Base-by-base conservation (phyloP, 140 eudicot species). In the Oenanthe javanica region DNA sequence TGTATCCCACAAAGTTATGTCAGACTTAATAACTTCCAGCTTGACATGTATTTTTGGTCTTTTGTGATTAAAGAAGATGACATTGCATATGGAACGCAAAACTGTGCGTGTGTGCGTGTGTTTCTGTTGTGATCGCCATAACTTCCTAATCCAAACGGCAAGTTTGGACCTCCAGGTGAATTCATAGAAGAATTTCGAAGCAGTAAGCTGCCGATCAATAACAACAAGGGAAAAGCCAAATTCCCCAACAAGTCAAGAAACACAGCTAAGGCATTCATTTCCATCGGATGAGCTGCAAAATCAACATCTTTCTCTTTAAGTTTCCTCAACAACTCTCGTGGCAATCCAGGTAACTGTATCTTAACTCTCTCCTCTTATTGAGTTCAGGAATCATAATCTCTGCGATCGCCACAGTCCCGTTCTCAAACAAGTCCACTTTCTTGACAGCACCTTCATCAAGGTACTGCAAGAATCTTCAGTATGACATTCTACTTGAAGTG, bases 281-380 rank as follows among this genome's bases (percentile, higher is more conserved):
- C 95, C 97, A 83, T 94, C 88, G 64, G 94, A 79, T 94, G 98
- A 50, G 98, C 96, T 12, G 97, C 98, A 86, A 94, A 94, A 78
- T 94, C 98, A 13, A 92, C 89, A 80, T 92, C 90, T 87, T 92
- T 92, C 73, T 94, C 98, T 78, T 96, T 84, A 50, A 92, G 86
- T 85, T 94, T 94, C 84, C 89, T 97, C 52, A 94, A 93, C 9
- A 94, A 93, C 84, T 94, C 98, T 81, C 90, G 98, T 81, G 92
- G 88, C 70, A 94, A 89, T 75, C 98, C 98, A 2, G 98, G 98
- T 77, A 94, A 94, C 79, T 94, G 98, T 46, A 94, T 97, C 5
- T 96, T 90, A 27, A 94, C 98, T 84, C 98, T 82, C 84, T 94
- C 89, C 87, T 4, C 98, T 94, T 94, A 27, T 97, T 97, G 83